Evolutionary conservation across 352 stramenopile species (phyloP).

Genomic region (Albugo laibachii): DNA sequence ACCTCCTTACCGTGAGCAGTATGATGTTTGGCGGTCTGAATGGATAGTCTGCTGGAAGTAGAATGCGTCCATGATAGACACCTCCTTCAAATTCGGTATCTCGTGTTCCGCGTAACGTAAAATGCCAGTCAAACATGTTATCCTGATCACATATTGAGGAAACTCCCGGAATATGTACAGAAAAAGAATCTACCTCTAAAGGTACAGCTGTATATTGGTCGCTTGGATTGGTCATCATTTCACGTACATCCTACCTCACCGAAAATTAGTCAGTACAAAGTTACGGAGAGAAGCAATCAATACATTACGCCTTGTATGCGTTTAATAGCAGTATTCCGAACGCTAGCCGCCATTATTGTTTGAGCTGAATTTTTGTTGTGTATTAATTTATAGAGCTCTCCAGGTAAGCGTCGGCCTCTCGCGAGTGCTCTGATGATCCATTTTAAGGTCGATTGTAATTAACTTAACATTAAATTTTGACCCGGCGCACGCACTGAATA

Average conservation of each 20-base stretch:
- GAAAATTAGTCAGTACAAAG: not conserved
- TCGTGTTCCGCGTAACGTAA: conserved; percentile 92
- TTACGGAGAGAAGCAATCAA: not conserved
- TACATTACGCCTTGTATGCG: conserved; percentile 55
- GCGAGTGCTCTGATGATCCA: no score
- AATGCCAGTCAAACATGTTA: conserved; percentile 91
- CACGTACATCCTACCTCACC: conserved; percentile 48
- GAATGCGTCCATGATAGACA: conserved; percentile 95
- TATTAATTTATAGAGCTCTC: no score
- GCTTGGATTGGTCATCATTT: conserved; percentile 77
- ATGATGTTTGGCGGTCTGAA: conserved; percentile 98
- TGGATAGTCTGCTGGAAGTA: conserved; percentile 86
- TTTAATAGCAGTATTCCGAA: conserved; percentile 71
- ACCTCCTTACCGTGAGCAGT: conserved; percentile 75
- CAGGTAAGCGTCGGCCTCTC: no score
- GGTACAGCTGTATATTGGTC: conserved; percentile 59
- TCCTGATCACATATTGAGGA: conserved; percentile 12
- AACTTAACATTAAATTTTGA: no score
- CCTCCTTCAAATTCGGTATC: conserved; percentile 94
- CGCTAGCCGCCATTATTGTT: conserved; percentile 9
- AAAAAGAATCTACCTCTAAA: conserved; percentile 25
- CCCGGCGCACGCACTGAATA: no score
- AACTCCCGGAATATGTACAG: not conserved
- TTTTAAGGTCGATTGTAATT: no score
- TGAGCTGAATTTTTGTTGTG: not conserved